Evolutionary conservation across 2,329 filamentous ascomycete species (phyloP), one percentile per base, ranked within the genome.

Genomic region (Colletotrichum sp.): DNA sequence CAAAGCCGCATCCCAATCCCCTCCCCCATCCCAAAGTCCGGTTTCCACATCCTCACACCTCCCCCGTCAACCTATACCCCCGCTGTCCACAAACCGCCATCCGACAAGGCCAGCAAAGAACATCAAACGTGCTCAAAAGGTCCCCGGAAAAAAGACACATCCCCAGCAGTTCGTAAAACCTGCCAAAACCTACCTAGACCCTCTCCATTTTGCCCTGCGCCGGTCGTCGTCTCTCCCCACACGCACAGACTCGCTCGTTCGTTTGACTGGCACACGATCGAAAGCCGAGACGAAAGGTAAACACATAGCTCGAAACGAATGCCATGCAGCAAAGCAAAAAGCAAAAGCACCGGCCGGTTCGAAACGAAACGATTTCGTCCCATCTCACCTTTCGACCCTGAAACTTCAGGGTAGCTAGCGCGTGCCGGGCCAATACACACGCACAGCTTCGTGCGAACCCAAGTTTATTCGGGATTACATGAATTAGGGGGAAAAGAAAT

Each of bases 281-380:
- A n/a, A 71, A 71, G 36, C 59, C 57, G 27, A 71, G 57, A 71
- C 36, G 68, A 39, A 66, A 66, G 62, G 62, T 11, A 44, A 44
- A 29, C 62, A 44, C 22, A 27, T 15, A 52, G 39, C 52, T 72
- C 71, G 65, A 73, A 73, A 73, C 65, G 25, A 63, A 36, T 34
- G 29, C 29, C 36, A 34, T 29, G 34, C 32, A 25, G 44, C 39
- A 49, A n/a, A 9, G 39, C 39, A 49, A 12, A 25, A 49, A 49
- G 19, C 9, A 49, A 49, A 49, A 49, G 39, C 39, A 49, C 19
- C 39, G 55, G 25, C 55, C 55, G 55, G 22, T 59, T 59, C 59
- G 66, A 65, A 74, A 71, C 61, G 30, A 64, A 75, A 71, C 27
- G 13, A 29, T 15, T 44, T 49, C 72, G 34, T 74, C 66, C 39